These are phyloP conservation scores for Maudiozyma barnettii DNA, from an alignment of 805 yeast genomes.

Conservation along the genomic window DNA sequence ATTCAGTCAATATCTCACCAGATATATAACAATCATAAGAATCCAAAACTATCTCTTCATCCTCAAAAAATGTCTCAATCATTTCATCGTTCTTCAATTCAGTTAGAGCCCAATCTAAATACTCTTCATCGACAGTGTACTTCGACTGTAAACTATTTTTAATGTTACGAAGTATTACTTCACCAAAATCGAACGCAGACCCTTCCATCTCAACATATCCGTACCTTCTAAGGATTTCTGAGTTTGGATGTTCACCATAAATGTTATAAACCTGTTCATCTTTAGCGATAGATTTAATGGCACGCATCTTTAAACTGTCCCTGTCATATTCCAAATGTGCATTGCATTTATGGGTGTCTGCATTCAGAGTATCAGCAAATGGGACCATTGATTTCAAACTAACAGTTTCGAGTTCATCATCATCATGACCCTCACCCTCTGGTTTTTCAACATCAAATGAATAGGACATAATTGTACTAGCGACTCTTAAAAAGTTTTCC, in stretches of 20 bases:
- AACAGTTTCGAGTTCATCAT: conserved; percentile 26
- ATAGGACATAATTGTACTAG: conserved; percentile 77
- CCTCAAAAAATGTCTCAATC: conserved; percentile 31
- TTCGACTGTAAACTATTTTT: conserved; percentile 27
- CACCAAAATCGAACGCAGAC: conserved; percentile 74
- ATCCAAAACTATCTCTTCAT: conserved; percentile 38
- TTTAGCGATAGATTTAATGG: conserved; percentile 46
- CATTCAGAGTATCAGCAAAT: conserved; percentile 81
- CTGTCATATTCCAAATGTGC: conserved; percentile 53
- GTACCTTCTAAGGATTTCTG: conserved; percentile 82
- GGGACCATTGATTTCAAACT: conserved; percentile 83
- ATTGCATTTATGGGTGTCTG: conserved; percentile 68
- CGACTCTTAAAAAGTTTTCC: conserved; percentile 60
- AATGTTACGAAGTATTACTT: conserved; percentile 39
- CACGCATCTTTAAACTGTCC: conserved; percentile 55
- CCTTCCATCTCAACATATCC: conserved; percentile 79
- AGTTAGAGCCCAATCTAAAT: conserved; percentile 25
- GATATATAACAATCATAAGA: conserved; percentile 53
- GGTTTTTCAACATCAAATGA: conserved; percentile 69
- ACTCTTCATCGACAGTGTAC: conserved; percentile 17
- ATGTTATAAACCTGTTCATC: conserved; percentile 80
- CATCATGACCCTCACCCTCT: conserved; percentile 28
- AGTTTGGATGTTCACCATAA: conserved; percentile 83
- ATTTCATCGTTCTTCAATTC: conserved; percentile 27
- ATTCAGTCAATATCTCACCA: conserved; percentile 54